Evolutionary conservation across 768 basidiomycete species (phyloP), one percentile per base, ranked within the genome.

Genomic region (Trametes cingulata): DNA sequence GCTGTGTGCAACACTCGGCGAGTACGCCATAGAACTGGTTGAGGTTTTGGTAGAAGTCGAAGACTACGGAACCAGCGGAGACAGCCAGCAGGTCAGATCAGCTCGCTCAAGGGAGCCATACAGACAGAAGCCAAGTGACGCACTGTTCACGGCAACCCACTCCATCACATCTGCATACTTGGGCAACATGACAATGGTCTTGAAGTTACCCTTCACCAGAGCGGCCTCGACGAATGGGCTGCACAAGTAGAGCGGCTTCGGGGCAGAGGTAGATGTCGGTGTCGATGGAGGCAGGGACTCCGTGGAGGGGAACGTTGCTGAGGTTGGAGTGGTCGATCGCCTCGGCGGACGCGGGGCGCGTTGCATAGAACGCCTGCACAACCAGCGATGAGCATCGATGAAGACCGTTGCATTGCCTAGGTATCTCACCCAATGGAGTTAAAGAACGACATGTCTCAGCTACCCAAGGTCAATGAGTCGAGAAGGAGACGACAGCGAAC

Each of bases 21-120:
- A 98, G 83, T 43, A 93, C 90, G 0, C 94, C 95, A 72, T 97
- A 98, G 74, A 98, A 98, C 74, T 93, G 88, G 75, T 98, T 98
- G 66, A 98, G 79, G 73, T 97, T 98, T 71, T 90, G 91, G 73
- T 96, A 98, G 74, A 98, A 97, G 75, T 98, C 96, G 68, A 91
- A 96, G 46, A 98, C 96, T 98, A 57, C 6, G 24, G 17, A 4
- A 17, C 25, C 2, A 14, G 39, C 17, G 7, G 17, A 35, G 48
- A 27, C n/a, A 4, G 36, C 45, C 6, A 54, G 24, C 22, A 19
- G 24, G 14, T 33, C 22, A 19, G 37, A 2, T 15, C 12, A 1
- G 10, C 3, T 15, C 12, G 29, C 29, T 5, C 29, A 33, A 33
- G 29, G 29, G 10, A 33, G 29, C 29, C 10, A 33, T 33, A 33